Percentiles rank a stretch among this genome's conserved stretches.
Evolutionary conservation across 257 asterid species (phyloP).

Genomic region (Fraxinus excelsior): DNA sequence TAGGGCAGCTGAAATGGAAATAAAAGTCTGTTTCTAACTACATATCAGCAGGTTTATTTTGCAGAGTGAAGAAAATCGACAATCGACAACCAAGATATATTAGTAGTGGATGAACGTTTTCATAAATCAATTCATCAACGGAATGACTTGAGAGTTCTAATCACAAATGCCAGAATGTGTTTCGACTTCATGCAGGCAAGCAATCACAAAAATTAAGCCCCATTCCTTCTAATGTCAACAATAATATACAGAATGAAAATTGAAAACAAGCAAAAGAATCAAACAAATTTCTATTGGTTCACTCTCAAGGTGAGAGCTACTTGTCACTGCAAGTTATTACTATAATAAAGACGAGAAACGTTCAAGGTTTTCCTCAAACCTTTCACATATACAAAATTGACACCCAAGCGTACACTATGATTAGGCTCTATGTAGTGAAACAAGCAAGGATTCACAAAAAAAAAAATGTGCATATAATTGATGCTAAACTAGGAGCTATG

Average conservation of each 20-base stretch:
- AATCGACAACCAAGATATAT: not conserved
- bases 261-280: not conserved
- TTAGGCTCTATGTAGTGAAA: not conserved
- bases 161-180: not conserved
- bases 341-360: not conserved
- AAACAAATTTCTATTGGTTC: not conserved
- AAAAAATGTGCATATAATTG: not conserved
- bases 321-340: not conserved
- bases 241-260: not conserved
- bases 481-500: slow-evolving; percentile 6
- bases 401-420: not conserved
- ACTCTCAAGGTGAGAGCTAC: not conserved
- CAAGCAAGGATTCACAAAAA: not conserved
- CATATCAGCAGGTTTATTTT: not conserved
- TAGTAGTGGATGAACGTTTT: not conserved
- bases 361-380: not conserved
- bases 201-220: not conserved
- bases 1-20: not conserved
- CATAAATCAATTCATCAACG: not conserved
- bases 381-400: not conserved
- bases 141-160: not conserved
- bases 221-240: not conserved
- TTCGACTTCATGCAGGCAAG: not conserved
- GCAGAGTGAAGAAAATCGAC: not conserved
- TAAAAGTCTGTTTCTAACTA: no score